phyloP scores from a whole-genome alignment of 192 early-diverging fungal genomes.

The Haplosporangium gracile region DNA sequence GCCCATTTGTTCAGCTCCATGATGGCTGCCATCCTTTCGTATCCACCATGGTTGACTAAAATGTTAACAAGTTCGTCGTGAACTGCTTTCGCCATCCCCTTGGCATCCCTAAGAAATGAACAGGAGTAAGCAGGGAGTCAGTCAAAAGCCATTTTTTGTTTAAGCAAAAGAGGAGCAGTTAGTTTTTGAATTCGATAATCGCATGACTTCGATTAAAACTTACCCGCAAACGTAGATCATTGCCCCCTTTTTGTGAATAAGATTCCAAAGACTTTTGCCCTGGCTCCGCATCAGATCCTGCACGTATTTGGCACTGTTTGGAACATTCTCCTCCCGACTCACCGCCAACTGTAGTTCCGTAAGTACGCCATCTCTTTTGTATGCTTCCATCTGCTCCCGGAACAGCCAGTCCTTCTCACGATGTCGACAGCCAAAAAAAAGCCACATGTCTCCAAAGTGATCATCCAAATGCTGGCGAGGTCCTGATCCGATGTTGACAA shows the following conservation, averaged over 20 bases:
- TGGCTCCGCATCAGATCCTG: conserved; percentile 81
- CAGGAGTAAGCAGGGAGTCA: conserved; percentile 28
- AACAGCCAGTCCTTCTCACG: conserved; percentile 79
- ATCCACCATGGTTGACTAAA: conserved; percentile 60
- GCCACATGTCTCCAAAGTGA: conserved; percentile 68
- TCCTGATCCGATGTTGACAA: conserved; percentile 32
- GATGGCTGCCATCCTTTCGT: conserved; percentile 65
- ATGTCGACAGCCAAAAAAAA: conserved; percentile 91
- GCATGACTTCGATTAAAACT: conserved; percentile 20
- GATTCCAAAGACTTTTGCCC: conserved; percentile 66
- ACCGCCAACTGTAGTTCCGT: conserved; percentile 71
- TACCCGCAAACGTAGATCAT: conserved; percentile 84
- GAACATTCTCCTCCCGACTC: conserved; percentile 69
- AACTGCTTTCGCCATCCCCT: conserved; percentile 92
- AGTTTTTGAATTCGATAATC: too few relatives aligned
- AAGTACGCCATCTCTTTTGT: conserved; percentile 66
- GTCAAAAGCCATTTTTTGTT: background rate
- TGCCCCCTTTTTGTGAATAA: conserved; percentile 72
- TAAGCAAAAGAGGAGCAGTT: background rate
- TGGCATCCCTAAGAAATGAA: conserved; percentile 71
- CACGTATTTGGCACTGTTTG: conserved; percentile 77
- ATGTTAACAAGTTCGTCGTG: conserved; percentile 82
- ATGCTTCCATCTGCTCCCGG: conserved; percentile 67
- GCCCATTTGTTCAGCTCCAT: conserved; percentile 74
- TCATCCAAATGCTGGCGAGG: conserved; percentile 49